A percentile compares a stretch with the other conserved stretches of the same genome.
Evolutionary conservation across 495 filamentous ascomycete species (phyloP).

Genomic region (Letharia columbiana): DNA sequence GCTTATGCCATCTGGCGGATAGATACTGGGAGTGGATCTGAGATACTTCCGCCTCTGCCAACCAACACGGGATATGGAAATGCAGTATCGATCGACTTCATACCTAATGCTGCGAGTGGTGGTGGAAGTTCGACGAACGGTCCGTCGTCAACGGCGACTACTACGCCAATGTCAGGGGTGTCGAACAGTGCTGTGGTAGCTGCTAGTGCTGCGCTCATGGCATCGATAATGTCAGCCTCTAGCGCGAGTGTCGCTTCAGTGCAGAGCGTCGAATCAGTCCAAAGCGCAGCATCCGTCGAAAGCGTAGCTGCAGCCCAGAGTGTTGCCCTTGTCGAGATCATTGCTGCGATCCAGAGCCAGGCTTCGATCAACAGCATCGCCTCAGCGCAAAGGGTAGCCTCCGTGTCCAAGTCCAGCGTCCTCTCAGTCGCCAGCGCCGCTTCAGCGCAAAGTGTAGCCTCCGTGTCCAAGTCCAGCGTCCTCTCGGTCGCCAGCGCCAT

Average conservation of each 20-base stretch:
- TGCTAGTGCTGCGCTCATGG: too few species aligned
- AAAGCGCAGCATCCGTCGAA: too few species aligned
- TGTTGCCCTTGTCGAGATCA: too few species aligned
- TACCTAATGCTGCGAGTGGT: background rate
- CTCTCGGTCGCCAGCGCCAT: background rate
- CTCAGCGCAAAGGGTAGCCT: background rate
- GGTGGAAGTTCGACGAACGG: background rate
- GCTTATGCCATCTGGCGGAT: background rate
- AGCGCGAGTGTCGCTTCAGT: too few species aligned
- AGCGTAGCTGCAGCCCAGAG: too few species aligned
- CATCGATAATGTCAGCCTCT: too few species aligned
- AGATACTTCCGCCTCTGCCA: background rate
- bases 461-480: background rate
- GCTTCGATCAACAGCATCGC: background rate
- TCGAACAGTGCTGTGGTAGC: too few species aligned
- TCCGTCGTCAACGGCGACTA: too few species aligned
- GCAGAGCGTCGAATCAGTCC: too few species aligned
- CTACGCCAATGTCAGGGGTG: too few species aligned
- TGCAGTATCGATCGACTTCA: background rate
- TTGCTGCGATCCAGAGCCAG: background rate
- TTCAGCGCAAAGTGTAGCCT: background rate
- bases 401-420: background rate
- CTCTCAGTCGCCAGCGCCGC: background rate
- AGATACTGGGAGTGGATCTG: background rate
- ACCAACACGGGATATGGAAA: background rate